Conservation (phyloP, 1,139 yeast genomes). For the Yamadazyma aaseri region DNA sequence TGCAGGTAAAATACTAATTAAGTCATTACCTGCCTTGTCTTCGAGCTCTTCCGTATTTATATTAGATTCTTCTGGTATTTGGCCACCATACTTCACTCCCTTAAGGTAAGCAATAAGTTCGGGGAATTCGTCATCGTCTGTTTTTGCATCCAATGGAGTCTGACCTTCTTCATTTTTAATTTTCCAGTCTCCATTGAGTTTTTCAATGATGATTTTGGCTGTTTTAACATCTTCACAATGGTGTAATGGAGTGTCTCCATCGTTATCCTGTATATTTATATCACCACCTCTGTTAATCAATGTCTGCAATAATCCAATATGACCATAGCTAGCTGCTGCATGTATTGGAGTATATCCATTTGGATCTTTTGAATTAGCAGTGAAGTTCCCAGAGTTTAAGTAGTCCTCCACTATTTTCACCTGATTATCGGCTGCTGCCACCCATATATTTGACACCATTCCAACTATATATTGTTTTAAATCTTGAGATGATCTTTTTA, state of each 20-base stretch:
- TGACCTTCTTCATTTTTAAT: conserved; percentile 69
- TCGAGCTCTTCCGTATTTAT: background rate
- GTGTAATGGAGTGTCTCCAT: conserved; percentile 95
- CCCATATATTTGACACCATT: conserved; percentile 80
- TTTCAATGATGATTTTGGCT: conserved; percentile 66
- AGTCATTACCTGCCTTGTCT: conserved; percentile 3
- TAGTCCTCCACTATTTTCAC: conserved; percentile 54
- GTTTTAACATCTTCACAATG: conserved; percentile 72
- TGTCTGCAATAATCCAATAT: conserved; percentile 59
- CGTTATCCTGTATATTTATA: conserved; percentile 76
- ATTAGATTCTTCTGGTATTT: conserved; percentile 1
- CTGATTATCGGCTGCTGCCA: conserved; percentile 89
- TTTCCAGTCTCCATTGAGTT: conserved; percentile 63
- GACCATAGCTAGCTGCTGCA: conserved; percentile 95
- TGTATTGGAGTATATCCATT: conserved; percentile 96
- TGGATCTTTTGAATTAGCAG: conserved; percentile 77
- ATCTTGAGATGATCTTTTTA: conserved; percentile 1
- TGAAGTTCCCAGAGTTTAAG: conserved; percentile 48
- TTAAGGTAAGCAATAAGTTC: conserved; percentile 68
- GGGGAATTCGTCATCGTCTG: conserved; percentile 84
- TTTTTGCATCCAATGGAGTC: conserved; percentile 66
- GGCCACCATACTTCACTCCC: conserved; percentile 33
- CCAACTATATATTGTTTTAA: too few species aligned
- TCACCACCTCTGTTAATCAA: conserved; percentile 70
- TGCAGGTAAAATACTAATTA: conserved; percentile 33